Conservation (phyloP, 2,329 filamentous ascomycete species). For the Venturia asperata region DNA sequence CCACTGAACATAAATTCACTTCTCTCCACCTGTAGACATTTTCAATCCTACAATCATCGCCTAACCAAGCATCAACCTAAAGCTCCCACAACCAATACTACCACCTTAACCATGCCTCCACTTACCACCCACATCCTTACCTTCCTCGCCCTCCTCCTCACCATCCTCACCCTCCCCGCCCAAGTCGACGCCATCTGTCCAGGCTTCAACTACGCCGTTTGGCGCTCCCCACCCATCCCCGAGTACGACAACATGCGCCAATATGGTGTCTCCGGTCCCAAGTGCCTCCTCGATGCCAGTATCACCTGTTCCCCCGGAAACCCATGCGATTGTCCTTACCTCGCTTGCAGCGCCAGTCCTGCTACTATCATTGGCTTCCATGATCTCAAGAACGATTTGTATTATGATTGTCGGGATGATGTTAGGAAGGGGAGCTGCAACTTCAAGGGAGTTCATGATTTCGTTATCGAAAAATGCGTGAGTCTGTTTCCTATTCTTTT, state of each 20-base stretch:
- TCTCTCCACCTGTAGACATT: background rate
- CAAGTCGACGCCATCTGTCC: background rate
- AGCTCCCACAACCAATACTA: background rate
- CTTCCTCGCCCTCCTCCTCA: background rate
- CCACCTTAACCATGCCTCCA: background rate
- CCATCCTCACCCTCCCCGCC: background rate
- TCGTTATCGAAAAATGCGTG: slow-evolving; percentile 3
- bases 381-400: background rate
- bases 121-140: background rate
- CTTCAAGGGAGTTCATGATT: background rate
- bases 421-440: background rate
- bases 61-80: background rate
- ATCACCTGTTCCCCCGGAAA: background rate
- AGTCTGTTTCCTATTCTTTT: background rate
- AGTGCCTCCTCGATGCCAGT: background rate
- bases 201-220: slow-evolving; percentile 2
- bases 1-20: background rate
- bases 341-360: background rate
- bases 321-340: background rate
- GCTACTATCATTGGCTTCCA: background rate
- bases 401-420: background rate
- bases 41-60: background rate
- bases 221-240: background rate
- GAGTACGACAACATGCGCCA: background rate
- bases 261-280: background rate